These are phyloP conservation scores for Globisporangium acanthophoron DNA, from an alignment of 352 stramenopile genomes.

Conservation along the genomic window DNA sequence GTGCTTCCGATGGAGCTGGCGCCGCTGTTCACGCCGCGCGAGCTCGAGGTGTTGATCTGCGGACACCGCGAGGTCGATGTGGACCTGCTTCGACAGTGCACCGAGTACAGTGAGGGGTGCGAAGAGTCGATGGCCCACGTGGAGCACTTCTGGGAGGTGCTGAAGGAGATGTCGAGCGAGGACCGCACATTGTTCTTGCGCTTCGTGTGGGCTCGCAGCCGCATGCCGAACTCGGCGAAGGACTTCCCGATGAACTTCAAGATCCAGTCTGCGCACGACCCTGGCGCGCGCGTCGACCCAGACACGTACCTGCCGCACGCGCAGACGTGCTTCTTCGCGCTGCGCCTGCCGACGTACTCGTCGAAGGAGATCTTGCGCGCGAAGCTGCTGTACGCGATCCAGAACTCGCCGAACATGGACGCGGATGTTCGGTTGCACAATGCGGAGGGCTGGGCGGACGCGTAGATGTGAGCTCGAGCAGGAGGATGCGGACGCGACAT, in stretches of 20 bases:
- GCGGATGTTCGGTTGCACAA: conserved; percentile 90
- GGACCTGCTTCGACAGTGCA: conserved; percentile 92
- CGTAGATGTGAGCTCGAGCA: conserved; percentile 21
- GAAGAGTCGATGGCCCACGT: conserved; percentile 90
- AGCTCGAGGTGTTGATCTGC: conserved; percentile 96
- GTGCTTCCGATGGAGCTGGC: conserved; percentile 97
- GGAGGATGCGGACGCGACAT: not conserved
- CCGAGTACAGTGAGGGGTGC: conserved; percentile 95
- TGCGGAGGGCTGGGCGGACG: conserved; percentile 84
- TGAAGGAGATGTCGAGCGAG: conserved; percentile 94
- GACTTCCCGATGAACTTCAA: conserved; percentile 97
- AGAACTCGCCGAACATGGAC: conserved; percentile 96
- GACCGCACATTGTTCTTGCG: conserved; percentile 95
- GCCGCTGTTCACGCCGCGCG: conserved; percentile 92
- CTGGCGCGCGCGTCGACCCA: conserved; percentile 59
- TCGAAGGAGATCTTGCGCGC: conserved; percentile 80
- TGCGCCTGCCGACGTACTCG: conserved; percentile 95
- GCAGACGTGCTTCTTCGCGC: conserved; percentile 99
- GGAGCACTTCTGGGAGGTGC: conserved; percentile 93
- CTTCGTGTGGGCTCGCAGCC: conserved; percentile 97
- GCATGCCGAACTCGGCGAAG: conserved; percentile 94
- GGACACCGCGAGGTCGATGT: conserved; percentile 96
- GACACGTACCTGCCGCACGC: conserved; percentile 95
- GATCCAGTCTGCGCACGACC: conserved; percentile 82
- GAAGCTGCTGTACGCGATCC: conserved; percentile 91